These are phyloP conservation scores for Vachellia collinsii DNA, from an alignment of 306 rosid species.

Conservation along the genomic window DNA sequence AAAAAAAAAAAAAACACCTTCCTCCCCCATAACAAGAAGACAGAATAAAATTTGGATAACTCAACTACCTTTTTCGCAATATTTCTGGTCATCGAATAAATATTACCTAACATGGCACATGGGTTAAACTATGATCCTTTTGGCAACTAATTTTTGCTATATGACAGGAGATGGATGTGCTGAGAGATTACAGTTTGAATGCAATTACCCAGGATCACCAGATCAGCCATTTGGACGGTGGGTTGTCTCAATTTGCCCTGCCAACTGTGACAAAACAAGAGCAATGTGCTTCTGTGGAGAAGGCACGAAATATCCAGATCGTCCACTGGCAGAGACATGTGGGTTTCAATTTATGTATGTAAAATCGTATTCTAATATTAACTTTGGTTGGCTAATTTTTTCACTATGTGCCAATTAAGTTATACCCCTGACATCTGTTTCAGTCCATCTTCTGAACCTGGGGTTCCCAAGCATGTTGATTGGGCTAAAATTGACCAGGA, in stretches of 20 bases:
- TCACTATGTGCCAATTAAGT: slow-evolving; percentile 28
- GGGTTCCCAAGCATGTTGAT: slow-evolving; percentile 62
- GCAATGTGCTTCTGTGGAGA: slow-evolving; percentile 99
- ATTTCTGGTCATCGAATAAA: slow-evolving; percentile 23
- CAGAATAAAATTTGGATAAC: not conserved
- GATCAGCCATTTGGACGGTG: slow-evolving; percentile 76
- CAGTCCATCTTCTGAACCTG: slow-evolving; percentile 73
- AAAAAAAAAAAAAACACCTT: not conserved
- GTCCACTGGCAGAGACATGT: slow-evolving; percentile 93
- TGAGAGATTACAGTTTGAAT: slow-evolving; percentile 62
- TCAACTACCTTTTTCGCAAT: slow-evolving; percentile 9
- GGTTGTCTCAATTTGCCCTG: slow-evolving; percentile 94
- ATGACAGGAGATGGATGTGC: slow-evolving; percentile 82
- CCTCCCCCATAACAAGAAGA: slow-evolving; percentile 17
- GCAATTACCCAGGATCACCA: slow-evolving; percentile 67
- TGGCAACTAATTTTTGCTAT: slow-evolving; percentile 16
- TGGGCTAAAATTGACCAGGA: slow-evolving; percentile 80
- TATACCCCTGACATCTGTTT: slow-evolving; percentile 36
- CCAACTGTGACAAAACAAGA: slow-evolving; percentile 83
- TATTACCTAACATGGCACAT: not conserved
- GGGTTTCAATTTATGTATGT: slow-evolving; percentile 84
- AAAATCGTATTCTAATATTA: slow-evolving; percentile 28
- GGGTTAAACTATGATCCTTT: slow-evolving; percentile 33
- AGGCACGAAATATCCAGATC: slow-evolving; percentile 91
- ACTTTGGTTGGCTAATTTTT: slow-evolving; percentile 31